Evolutionary conservation across 257 asterid genomes (phyloP), one percentile per base, ranked within the genome.

Genomic region (Solanum microdontum): DNA sequence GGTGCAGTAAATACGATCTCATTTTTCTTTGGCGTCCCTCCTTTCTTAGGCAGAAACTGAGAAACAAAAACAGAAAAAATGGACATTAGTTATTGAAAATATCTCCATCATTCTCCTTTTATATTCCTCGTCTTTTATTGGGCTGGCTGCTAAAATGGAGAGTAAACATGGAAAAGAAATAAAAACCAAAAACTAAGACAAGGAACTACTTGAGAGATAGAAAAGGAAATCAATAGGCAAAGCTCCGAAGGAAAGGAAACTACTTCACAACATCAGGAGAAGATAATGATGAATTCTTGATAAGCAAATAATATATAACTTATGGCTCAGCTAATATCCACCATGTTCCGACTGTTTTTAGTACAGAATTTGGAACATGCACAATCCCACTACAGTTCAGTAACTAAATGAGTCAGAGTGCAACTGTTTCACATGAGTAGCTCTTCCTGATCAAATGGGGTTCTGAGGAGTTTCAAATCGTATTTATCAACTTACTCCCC

Each of bases 1-100:
- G 94, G 94, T 23, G 94, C 88, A 68, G 92, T 91, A 87, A 91
- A 92, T 76, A 92, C 74, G 69, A 92, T 88, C 83, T 91, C 92
- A 37, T 90, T 89, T 85, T 89, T 92, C 91, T 88, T 89, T 10
- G 92, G 89, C 1, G 88, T 89, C 11, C 93, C 92, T 77, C 87
- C 91, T 83, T 51, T 69, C 86, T 86, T 87, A 12, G 87, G 92
- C 75, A 92, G 82, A 84, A 88, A 85, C 93, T 92, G 88, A 85
- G 85, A 43, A 75, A 74, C 26, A 45, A 66, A 40, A 77, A 40
- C 12, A 75, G 76, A 55, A 43, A 66, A 39, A 13, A 79, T 40
- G 24, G 36, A 32, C 62, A 77, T 77, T 77, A 77, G 62, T n/a
- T 39, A 39, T 40, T n/a, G 13, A 77, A 45, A 40, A 48, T 43